Evolutionary conservation across 768 basidiomycete species (phyloP).

Genomic region (Suillus bovinus): DNA sequence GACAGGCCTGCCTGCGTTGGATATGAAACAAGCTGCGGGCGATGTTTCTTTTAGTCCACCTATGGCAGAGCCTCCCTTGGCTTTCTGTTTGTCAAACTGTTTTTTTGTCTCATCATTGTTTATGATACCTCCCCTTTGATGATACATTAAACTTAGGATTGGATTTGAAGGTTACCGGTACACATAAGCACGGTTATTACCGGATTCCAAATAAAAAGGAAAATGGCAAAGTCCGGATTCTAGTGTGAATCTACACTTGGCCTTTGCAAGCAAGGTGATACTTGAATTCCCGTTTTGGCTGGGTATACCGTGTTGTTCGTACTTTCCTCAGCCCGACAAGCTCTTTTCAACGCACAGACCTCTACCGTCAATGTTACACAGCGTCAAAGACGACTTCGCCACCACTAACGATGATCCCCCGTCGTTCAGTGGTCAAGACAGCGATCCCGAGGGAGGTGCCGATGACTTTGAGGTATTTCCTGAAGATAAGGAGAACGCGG

Average conservation of each 20-base stretch:
- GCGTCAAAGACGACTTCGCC: conserved; percentile 19
- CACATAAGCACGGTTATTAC: background rate
- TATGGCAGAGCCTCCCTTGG: background rate
- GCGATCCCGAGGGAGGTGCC: conserved; percentile 61
- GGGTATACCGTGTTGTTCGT: conserved; percentile 31
- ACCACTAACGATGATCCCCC: conserved; percentile 20
- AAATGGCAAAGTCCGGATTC: background rate
- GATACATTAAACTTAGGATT: background rate
- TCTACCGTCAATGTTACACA: conserved; percentile 28
- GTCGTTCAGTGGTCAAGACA: conserved; percentile 48
- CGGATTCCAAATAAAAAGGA: background rate
- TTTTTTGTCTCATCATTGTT: background rate
- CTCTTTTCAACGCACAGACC: conserved; percentile 33
- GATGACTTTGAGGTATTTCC: conserved; percentile 31
- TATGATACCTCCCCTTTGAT: background rate
- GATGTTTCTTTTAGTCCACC: background rate
- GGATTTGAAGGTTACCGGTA: background rate
- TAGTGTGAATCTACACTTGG: background rate
- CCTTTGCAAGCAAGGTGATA: conserved; percentile 1
- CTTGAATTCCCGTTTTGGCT: conserved; percentile 3
- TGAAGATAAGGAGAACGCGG: conserved; percentile 13
- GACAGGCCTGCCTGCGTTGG: conserved; percentile 21
- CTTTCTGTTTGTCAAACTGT: background rate
- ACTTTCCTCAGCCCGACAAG: conserved; percentile 24
- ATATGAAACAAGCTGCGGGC: conserved; percentile 15